Evolutionary conservation across 2,329 filamentous ascomycete genomes (phyloP).

Genomic region (Anthostomella pinea): DNA sequence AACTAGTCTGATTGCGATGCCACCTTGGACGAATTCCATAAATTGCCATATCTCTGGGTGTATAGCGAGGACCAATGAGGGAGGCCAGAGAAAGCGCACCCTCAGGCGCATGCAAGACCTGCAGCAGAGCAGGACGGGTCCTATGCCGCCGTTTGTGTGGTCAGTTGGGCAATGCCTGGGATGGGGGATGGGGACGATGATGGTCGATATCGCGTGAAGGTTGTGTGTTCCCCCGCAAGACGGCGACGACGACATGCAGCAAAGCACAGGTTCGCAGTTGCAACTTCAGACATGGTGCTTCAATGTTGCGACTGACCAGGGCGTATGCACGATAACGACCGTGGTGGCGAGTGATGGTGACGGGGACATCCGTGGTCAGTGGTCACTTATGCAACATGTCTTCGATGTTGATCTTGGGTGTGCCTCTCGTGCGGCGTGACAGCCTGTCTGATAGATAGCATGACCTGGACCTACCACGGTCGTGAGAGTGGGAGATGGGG

Average conservation of each 20-base stretch:
- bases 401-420: too few species aligned
- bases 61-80: conserved; percentile 22
- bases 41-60: conserved; percentile 26
- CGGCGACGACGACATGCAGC: conserved; percentile 1
- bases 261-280: too few species aligned
- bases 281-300: conserved; percentile 1
- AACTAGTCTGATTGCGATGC: conserved; percentile 27
- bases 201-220: conserved; percentile 2
- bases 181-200: too few species aligned
- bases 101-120: conserved; percentile 16
- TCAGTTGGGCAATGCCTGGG: conserved; percentile 5
- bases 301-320: too few species aligned
- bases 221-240: conserved; percentile 6
- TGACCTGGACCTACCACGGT: too few species aligned
- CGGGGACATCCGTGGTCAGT: too few species aligned
- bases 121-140: conserved; percentile 9
- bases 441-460: too few species aligned
- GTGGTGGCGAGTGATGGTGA: too few species aligned
- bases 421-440: too few species aligned
- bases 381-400: too few species aligned
- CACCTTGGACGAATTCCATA: conserved; percentile 28
- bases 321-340: too few species aligned
- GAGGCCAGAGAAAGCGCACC: conserved; percentile 4
- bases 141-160: conserved; percentile 5
- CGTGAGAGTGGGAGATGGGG: too few species aligned